These are phyloP conservation scores for Microdochium paspali DNA, from an alignment of 2,329 filamentous ascomycete genomes.

Conservation along the genomic window DNA sequence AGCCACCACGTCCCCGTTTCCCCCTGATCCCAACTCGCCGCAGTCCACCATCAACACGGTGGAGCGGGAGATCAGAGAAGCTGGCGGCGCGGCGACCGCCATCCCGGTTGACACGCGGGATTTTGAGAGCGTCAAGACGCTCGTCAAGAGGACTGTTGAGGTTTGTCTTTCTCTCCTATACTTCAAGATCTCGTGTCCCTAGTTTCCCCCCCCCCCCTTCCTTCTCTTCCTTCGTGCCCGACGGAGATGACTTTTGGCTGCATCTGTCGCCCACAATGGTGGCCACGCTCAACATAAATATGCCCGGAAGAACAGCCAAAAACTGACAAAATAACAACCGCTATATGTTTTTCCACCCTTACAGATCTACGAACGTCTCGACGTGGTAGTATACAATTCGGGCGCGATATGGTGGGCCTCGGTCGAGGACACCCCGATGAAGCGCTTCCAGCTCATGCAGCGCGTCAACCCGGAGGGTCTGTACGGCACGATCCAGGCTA, in stretches of 20 bases:
- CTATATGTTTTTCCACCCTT: conserved; percentile 1
- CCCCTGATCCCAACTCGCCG: conserved; percentile 66
- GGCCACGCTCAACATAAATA: no score
- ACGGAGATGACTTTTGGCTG: no score
- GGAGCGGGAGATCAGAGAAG: conserved; percentile 58
- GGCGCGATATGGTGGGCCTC: conserved; percentile 81
- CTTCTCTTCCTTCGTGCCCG: no score
- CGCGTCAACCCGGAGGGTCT: conserved; percentile 65
- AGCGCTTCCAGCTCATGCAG: conserved; percentile 73
- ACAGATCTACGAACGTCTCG: conserved; percentile 51
- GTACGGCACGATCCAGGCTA: conserved; percentile 61
- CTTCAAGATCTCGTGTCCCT: not conserved
- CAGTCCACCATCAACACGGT: conserved; percentile 75
- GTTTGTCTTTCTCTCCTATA: conserved; percentile 15
- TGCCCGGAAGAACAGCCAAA: no score
- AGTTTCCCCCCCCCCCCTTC: not conserved
- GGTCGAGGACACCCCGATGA: conserved; percentile 62
- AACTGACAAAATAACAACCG: not conserved
- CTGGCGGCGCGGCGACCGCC: conserved; percentile 55
- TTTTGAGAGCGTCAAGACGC: conserved; percentile 45
- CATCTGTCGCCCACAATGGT: no score
- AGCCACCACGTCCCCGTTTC: conserved; percentile 45
- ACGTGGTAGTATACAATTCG: conserved; percentile 73
- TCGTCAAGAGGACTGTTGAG: conserved; percentile 49
- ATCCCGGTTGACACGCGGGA: conserved; percentile 63